Percentiles rank a stretch among this genome's conserved stretches.
These are phyloP conservation scores for Tephrocybe rancida DNA, from an alignment of 768 basidiomycete species.

Conservation along the genomic window DNA sequence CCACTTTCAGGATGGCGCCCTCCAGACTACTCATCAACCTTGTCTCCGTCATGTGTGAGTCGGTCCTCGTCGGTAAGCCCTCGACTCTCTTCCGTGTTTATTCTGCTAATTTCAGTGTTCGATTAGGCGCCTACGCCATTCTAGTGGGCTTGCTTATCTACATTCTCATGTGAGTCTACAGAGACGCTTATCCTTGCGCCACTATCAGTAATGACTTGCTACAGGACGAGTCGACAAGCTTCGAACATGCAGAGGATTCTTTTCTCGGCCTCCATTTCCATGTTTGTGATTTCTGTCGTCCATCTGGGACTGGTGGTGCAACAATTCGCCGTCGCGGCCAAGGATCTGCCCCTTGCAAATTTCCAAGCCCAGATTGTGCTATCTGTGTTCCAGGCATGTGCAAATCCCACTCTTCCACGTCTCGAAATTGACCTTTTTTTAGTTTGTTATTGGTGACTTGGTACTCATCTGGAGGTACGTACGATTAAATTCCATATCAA, in stretches of 20 bases:
- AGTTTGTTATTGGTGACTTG: constrained; percentile 16
- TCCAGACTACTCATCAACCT: constrained; percentile 1
- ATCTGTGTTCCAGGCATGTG: constrained; percentile 2
- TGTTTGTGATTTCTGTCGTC: constrained; percentile 10
- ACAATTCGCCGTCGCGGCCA: neutral
- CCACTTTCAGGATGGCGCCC: constrained; percentile 7
- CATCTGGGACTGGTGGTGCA: constrained; percentile 10
- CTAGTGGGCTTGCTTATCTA: constrained; percentile 2
- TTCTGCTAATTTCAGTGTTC: neutral
- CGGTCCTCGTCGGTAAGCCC: constrained; percentile 8
- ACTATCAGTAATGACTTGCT: neutral
- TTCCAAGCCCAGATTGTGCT: constrained; percentile 5
- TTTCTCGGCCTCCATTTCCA: constrained; percentile 4
- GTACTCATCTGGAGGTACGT: constrained; percentile 16
- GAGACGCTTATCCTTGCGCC: neutral
- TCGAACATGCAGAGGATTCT: neutral
- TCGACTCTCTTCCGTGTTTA: neutral
- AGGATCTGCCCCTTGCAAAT: neutral
- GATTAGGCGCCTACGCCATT: constrained; percentile 8
- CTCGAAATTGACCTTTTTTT: neutral
- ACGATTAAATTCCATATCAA: neutral
- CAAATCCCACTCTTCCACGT: neutral
- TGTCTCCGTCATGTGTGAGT: constrained; percentile 16
- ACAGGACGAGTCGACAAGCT: neutral
- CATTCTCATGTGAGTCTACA: neutral